Evolutionary conservation across 257 asterid species (phyloP), one percentile per base, ranked within the genome.

Genomic region (Capsicum rhomboideum): DNA sequence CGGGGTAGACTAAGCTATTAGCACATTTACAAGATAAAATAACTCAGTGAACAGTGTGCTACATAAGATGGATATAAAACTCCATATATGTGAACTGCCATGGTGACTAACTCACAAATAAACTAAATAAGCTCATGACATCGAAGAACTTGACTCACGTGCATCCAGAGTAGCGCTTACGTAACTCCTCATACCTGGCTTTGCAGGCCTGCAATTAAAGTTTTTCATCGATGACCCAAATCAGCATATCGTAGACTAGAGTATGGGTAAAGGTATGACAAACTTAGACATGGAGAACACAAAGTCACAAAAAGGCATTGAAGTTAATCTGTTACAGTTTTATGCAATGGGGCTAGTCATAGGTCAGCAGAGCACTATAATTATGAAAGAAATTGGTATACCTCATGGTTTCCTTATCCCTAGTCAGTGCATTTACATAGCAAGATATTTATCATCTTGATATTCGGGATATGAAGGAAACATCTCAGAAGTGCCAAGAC

Each of bases 171-270:
- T 91, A 92, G 82, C 89, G 93, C 91, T 87, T 91, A 86, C 87
- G 92, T 86, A 92, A 87, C 40, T 91, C 94, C 86, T 93, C 94
- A 82, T 92, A 93, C 92, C 89, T 95, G 86, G 92, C 90, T 88
- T 88, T 93, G 91, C 98, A 95, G 83, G 87, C 97, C 98, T 95
- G 94, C 88, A 89, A 82, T 86, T 50, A 85, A n/a, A 53, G 42
- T 50, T 67, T 31, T 20, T 64, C 9, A 14, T 77, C 17, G 37
- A 77, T 4, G 63, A 77, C 23, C 49, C 81, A 50, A 49, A 77
- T 75, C 37, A 75, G 44, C 44, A 75, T 75, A 17, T 77, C 16
- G 4, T 50, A 26, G 10, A 63, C 40, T 23, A 63, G 26, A 77
- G 81, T 16, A 77, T 77, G 28, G 80, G 18, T 77, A 77, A 26